Percentiles rank a stretch among this genome's conserved stretches.
phyloP scores from a whole-genome alignment of 2,329 filamentous ascomycete genomes.

The Ploettnerulaceae sp. region DNA sequence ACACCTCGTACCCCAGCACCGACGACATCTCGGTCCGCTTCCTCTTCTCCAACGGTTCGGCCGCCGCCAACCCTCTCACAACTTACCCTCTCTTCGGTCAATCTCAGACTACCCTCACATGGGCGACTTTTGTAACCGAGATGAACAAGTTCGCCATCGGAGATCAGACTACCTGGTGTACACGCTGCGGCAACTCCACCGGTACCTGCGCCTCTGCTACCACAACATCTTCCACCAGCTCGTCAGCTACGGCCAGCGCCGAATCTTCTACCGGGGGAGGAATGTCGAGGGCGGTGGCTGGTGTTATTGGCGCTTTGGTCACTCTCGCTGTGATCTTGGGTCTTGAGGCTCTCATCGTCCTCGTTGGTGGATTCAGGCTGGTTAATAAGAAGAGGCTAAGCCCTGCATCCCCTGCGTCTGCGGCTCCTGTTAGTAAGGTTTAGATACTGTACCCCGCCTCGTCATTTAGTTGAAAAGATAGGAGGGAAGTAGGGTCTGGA shows the following conservation, averaged over 20 bases:
- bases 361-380: slow-evolving; percentile 53
- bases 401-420: slow-evolving; percentile 19
- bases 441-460: too few relatives aligned
- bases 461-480: too few relatives aligned
- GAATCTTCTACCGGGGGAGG: slow-evolving; percentile 22
- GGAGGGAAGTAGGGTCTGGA: too few relatives aligned
- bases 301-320: slow-evolving; percentile 72
- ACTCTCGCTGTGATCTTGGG: slow-evolving; percentile 60
- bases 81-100: slow-evolving; percentile 58
- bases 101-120: slow-evolving; percentile 52
- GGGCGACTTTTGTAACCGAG: slow-evolving; percentile 59
- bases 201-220: slow-evolving; percentile 54
- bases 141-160: slow-evolving; percentile 64
- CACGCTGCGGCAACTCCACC: slow-evolving; percentile 66
- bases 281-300: slow-evolving; percentile 69
- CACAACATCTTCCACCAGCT: slow-evolving; percentile 23
- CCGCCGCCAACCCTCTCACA: slow-evolving; percentile 38
- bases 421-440: slow-evolving; percentile 23
- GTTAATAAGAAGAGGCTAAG: slow-evolving; percentile 47
- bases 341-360: slow-evolving; percentile 47
- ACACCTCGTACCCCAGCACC: slow-evolving; percentile 43
- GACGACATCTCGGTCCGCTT: slow-evolving; percentile 55
- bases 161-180: slow-evolving; percentile 67
- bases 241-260: not conserved
- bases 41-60: slow-evolving; percentile 56